Percentiles rank a stretch among this genome's conserved stretches.
Conservation (phyloP, 1,139 yeast genomes). For the Saccharomycopsis crataegensis region DNA sequence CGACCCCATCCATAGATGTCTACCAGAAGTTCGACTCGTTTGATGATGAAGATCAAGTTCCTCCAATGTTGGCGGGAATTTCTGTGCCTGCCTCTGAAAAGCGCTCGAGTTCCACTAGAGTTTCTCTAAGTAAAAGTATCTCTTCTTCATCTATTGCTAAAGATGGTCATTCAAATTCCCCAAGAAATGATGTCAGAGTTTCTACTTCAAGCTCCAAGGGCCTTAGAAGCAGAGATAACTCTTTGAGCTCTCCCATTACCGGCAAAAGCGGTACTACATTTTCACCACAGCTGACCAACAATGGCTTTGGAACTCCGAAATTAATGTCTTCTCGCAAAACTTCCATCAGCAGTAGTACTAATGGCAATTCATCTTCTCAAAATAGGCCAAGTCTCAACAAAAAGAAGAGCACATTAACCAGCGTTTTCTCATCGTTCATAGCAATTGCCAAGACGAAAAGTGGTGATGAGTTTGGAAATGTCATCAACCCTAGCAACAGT, state of each 20-base stretch:
- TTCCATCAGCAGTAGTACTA: constrained; percentile 2
- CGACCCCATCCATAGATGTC: background rate
- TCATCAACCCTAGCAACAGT: background rate
- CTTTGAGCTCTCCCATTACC: constrained; percentile 6
- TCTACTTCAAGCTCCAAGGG: constrained; percentile 10
- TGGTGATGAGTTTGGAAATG: background rate
- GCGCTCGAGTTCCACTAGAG: background rate
- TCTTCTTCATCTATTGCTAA: constrained; percentile 5
- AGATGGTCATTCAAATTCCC: background rate
- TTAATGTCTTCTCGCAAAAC: constrained; percentile 8
- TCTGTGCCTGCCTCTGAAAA: background rate
- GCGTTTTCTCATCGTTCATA: constrained; percentile 16
- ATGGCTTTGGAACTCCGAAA: background rate
- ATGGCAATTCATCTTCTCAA: background rate
- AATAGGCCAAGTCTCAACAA: constrained; percentile 11
- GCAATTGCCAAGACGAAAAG: constrained; percentile 10
- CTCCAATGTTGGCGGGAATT: constrained; percentile 8
- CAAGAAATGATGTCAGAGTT: background rate
- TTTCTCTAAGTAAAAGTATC: constrained; percentile 2
- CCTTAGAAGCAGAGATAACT: background rate
- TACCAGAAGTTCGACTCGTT: background rate
- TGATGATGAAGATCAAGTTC: constrained; percentile 12
- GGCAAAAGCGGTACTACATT: background rate
- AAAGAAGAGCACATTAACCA: constrained; percentile 17
- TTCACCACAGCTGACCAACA: constrained; percentile 2